Conservation (phyloP, 139 green algal genomes). For the Zygnema cylindricum region DNA sequence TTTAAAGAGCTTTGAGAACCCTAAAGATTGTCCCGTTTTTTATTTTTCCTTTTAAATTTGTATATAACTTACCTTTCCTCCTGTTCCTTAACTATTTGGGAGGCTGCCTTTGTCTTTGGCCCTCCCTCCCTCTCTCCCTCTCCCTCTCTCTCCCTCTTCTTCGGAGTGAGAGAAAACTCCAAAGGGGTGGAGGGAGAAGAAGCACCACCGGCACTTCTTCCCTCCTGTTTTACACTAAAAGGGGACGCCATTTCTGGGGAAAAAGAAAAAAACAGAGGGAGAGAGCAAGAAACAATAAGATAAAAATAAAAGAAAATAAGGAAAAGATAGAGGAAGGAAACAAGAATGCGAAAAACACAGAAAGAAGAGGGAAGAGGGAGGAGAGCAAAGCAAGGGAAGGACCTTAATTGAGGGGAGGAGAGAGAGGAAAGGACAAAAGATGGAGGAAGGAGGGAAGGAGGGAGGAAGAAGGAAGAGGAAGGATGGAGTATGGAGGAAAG, state of each 20-base stretch:
- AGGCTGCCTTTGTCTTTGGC: background rate
- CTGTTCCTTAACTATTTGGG: constrained; percentile 23
- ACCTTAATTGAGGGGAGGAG: background rate
- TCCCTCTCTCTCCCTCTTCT: background rate
- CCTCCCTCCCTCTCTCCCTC: background rate
- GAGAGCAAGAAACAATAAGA: background rate
- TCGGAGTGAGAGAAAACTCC: background rate
- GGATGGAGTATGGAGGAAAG: background rate
- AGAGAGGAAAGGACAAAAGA: no score
- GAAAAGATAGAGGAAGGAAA: background rate
- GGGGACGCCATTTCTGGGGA: background rate
- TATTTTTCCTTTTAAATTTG: background rate
- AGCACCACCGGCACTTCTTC: no score
- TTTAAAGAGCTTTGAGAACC: background rate
- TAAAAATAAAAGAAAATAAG: background rate
- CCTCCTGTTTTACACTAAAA: background rate
- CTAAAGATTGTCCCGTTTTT: background rate
- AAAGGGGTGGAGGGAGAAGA: background rate
- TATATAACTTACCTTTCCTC: background rate
- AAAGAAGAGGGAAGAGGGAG: background rate
- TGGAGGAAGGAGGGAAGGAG: constrained; percentile 16
- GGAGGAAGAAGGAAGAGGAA: background rate
- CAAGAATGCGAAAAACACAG: background rate
- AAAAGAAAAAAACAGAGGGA: background rate
- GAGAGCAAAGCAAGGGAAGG: background rate